These are phyloP conservation scores for Thymus quinquecostatus DNA, from an alignment of 257 asterid species.

Conservation along the genomic window DNA sequence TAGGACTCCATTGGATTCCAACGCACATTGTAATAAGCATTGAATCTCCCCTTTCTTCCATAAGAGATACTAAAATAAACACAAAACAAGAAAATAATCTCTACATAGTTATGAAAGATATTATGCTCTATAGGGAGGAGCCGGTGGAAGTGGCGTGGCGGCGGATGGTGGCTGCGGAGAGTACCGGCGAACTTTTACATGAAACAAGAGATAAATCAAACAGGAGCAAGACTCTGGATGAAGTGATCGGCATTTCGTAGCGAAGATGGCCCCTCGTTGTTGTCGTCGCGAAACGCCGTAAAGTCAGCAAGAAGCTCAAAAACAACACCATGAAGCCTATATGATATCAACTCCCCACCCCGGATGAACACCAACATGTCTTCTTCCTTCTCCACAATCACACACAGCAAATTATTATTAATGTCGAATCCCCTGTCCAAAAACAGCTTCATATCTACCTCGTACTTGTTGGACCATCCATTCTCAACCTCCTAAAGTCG, in stretches of 20 bases:
- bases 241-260: neutral
- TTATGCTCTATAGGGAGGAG: no score
- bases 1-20: no score
- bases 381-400: constrained; percentile 22
- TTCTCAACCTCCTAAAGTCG: neutral
- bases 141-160: no score
- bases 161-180: no score
- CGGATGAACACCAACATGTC: constrained; percentile 29
- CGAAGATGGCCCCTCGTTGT: no score
- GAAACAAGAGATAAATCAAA: neutral
- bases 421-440: neutral
- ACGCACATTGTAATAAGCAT: no score
- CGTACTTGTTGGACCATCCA: constrained; percentile 2
- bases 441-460: constrained; percentile 13
- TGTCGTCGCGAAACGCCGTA: no score
- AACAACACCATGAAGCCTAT: constrained; percentile 12
- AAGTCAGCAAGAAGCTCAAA: neutral
- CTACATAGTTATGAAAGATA: no score
- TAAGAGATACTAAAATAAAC: no score
- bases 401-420: neutral
- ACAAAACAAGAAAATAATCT: no score
- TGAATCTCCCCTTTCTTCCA: no score
- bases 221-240: neutral
- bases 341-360: constrained; percentile 23
- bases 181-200: no score